Evolutionary conservation across 1,139 yeast species (phyloP), one percentile per base, ranked within the genome.

Genomic region (Neolecta irregularis): DNA sequence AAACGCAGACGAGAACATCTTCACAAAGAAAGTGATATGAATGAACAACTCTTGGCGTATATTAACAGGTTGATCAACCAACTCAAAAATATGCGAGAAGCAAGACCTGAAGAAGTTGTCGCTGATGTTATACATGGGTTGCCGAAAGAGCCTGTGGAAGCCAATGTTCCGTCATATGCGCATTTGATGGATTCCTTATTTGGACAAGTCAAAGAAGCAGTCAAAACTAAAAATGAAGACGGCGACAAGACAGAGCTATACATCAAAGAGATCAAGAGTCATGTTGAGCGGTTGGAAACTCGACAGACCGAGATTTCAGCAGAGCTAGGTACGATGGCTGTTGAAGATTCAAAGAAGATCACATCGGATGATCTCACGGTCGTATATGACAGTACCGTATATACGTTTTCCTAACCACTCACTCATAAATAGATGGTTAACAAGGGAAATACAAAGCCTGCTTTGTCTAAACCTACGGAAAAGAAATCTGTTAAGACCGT

Each of bases 131-230:
- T 68, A 16, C 48, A 51, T 2, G 64, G 64, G 12, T 44, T 46
- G 2, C 46, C 51, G 3, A 47, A 51, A 44, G 49, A 49, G 13
- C 47, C 49, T 2, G 79, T 72, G 28, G 66, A 68, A 28, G 67
- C 65, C 1, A 73, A 73, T 44, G 72, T 76, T 22, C 91, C 93
- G 18, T 69, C 85, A 1, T 85, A 80, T 51, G 76, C 75, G 50
- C 95, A 83, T 49, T 85, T 88, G 95, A 72, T 88, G 36, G 93
- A 79, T 52, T 93, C 83, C 52, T 64, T 88, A 49, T 67, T 85
- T 45, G 67, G 67, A 16, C 94, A 83, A 52, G 48, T 64, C 72
- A 48, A 67, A 60, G 44, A 69, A 58, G 44, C 85, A 72, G 51
- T 60, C 60, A 35, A 63, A 61, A 32, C 30, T 12, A 34, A 37